phyloP scores from a whole-genome alignment of 495 filamentous ascomycete genomes.

The Glarea lozoyensis region DNA sequence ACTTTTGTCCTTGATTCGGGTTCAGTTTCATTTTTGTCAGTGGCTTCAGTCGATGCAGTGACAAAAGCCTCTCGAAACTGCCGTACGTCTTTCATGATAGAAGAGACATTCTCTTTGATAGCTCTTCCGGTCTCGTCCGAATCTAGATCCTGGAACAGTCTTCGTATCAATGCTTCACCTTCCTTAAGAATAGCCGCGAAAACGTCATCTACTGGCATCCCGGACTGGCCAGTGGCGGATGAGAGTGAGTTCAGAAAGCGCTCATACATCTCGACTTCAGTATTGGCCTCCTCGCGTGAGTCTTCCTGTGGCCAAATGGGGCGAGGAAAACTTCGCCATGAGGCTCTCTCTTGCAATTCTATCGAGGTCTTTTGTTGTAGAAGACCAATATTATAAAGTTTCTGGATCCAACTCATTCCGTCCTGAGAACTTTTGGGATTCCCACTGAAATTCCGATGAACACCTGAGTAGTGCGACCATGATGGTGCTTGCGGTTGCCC shows the following conservation, averaged over 20 bases:
- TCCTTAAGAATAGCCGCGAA: background rate
- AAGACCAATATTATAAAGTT: background rate
- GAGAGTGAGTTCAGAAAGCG: slow-evolving; percentile 7
- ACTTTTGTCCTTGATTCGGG: background rate
- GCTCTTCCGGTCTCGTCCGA: background rate
- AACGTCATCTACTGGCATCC: background rate
- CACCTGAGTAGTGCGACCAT: background rate
- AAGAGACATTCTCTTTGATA: background rate
- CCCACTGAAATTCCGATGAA: background rate
- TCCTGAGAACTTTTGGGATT: background rate
- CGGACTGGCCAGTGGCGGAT: background rate
- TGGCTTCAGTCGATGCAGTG: no score
- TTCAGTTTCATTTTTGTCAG: no score
- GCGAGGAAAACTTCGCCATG: background rate
- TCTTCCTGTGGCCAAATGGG: background rate
- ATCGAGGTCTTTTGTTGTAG: slow-evolving; percentile 2
- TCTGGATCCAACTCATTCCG: slow-evolving; percentile 5
- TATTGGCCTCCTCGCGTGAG: slow-evolving; percentile 1
- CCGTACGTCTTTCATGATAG: no score
- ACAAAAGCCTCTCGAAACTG: no score
- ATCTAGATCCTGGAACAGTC: no score
- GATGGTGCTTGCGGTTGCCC: background rate
- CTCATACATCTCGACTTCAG: slow-evolving; percentile 20
- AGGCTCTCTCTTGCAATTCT: background rate
- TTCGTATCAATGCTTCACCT: no score